Percentiles rank a stretch among this genome's conserved stretches.
These are phyloP conservation scores for Isochrysis galbana DNA, from an alignment of 78 protist genomes.

Conservation along the genomic window DNA sequence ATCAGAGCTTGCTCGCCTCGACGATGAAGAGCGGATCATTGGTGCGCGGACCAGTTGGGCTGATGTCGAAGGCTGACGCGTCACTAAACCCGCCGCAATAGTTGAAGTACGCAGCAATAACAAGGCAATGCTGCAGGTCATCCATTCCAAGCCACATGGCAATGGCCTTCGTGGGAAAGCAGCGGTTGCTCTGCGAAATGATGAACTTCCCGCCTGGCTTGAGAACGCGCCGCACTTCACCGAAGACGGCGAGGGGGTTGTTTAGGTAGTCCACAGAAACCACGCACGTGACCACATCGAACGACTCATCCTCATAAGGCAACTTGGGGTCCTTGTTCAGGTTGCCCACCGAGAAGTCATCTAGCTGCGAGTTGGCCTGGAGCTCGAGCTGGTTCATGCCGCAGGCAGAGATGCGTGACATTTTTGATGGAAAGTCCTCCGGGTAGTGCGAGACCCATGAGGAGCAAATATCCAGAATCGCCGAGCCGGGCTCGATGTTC, in stretches of 20 bases:
- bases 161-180: slow-evolving; percentile 5
- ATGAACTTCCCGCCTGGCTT: slow-evolving; percentile 4
- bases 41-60: background rate
- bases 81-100: background rate
- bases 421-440: background rate
- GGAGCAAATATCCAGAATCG: background rate
- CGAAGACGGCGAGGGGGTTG: background rate
- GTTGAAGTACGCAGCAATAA: background rate
- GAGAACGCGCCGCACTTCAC: background rate
- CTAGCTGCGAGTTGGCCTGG: background rate
- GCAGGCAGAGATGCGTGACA: background rate
- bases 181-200: slow-evolving; percentile 8
- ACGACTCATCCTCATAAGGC: background rate
- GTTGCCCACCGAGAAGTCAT: background rate
- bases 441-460: slow-evolving; percentile 11
- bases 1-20: background rate
- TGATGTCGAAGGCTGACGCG: background rate
- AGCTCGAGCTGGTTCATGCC: slow-evolving; percentile 17
- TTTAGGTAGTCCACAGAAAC: background rate
- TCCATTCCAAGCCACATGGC: background rate
- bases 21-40: background rate
- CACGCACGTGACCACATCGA: slow-evolving; percentile 13
- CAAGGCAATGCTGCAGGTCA: background rate
- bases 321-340: background rate
- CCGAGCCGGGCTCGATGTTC: background rate